Evolutionary conservation across 1,139 yeast species (phyloP).

Genomic region (Lodderomyces pseudojiufengensis): DNA sequence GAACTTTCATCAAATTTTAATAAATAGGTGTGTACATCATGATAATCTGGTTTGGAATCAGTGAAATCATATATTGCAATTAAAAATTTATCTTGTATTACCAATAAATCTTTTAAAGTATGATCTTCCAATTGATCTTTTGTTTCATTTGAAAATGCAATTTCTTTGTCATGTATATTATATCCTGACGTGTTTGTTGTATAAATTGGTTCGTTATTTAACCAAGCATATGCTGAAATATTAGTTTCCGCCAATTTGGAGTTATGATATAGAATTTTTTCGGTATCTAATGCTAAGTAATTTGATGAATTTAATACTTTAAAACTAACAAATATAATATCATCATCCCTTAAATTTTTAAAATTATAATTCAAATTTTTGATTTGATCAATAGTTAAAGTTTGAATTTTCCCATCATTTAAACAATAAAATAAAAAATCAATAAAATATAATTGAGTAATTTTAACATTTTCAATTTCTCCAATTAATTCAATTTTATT

Average conservation of each 20-base stretch:
- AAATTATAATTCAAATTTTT: slow-evolving; percentile 8
- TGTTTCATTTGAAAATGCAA: slow-evolving; percentile 3
- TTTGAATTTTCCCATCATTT: slow-evolving; percentile 11
- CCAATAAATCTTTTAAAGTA: slow-evolving; percentile 5
- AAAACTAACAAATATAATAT: slow-evolving; percentile 3
- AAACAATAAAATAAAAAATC: slow-evolving; percentile 23
- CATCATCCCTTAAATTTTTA: slow-evolving; percentile 1
- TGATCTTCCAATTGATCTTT: slow-evolving; percentile 4
- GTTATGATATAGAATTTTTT: slow-evolving; percentile 7
- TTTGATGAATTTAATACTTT: slow-evolving; percentile 7
- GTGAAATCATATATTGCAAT: background rate
- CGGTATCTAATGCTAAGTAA: slow-evolving; percentile 6
- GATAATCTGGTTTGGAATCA: slow-evolving; percentile 19
- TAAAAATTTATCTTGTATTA: slow-evolving; percentile 1
- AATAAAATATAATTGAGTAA: slow-evolving; percentile 27
- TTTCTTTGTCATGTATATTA: slow-evolving; percentile 7
- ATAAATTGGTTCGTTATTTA: slow-evolving; percentile 12
- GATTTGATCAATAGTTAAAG: slow-evolving; percentile 7
- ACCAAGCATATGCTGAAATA: slow-evolving; percentile 16
- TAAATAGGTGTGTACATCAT: slow-evolving; percentile 13
- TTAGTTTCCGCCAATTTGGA: slow-evolving; percentile 7
- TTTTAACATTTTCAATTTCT: slow-evolving; percentile 7
- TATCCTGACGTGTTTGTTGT: slow-evolving; percentile 4
- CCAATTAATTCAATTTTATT: slow-evolving; percentile 8
- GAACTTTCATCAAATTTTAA: background rate